Evolutionary conservation across 805 yeast species (phyloP), one percentile per base, ranked within the genome.

Genomic region (Debaryomyces castellii): DNA sequence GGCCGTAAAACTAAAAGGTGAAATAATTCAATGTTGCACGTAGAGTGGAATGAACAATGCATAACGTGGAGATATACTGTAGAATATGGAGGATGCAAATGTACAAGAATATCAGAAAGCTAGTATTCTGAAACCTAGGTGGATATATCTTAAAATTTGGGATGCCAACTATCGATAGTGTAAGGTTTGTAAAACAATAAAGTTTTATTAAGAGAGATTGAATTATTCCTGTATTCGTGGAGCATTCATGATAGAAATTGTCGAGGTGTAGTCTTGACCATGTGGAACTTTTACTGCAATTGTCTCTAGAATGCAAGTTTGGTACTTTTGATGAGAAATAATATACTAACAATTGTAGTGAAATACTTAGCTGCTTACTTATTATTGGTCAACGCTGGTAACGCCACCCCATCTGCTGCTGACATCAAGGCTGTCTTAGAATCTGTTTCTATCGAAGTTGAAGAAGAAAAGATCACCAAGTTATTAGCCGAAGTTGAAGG

Each of bases 331-430:
- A 11, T 20, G 38, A 20, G 24, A 9, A 35, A 18, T 11, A 17
- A 21, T 20, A 35, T 35, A 35, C 38, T 45, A 48, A 48, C 51
- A n/a, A 18, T 22, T 30, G 11, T 62, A 71, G 81, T 90, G 97
- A 94, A 90, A 88, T 92, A 92, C 85, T 87, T 94, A 80, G 99
- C 99, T 80, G 98, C 99, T 77, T 94, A 94, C 83, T 87, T 94
- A 78, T 87, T 92, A 80, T 85, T 94, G 78, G 90, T 86, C 80
- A 90, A 94, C 75, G 96, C 96, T 77, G 99, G 98, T 74, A 85
- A 83, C 81, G 74, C 90, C 72, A 69, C 94, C 66, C 98, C 99
- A 78, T 80, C 96, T 62, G 95, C 96, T 64, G 83, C 87, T 69
- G 92, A 89, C 76, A 82, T 94, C 82, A 78, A 88, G 77, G 66